Evolutionary conservation across 768 basidiomycete species (phyloP).

Genomic region (Suillus hirtellus): DNA sequence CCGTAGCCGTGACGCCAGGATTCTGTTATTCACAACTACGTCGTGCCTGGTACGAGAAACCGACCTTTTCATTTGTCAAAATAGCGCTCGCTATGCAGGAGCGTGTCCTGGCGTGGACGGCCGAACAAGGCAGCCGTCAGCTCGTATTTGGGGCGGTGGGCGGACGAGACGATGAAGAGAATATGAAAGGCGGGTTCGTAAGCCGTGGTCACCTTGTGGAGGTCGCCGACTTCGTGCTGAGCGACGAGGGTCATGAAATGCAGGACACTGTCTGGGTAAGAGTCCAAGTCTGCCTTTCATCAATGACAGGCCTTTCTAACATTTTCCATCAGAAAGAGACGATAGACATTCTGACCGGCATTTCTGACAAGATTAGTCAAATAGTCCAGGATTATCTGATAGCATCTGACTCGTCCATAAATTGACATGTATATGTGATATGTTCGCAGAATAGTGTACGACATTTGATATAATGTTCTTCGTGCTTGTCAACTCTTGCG

Average conservation of each 20-base stretch:
- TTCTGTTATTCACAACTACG: conserved; percentile 31
- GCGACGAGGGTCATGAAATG: conserved; percentile 28
- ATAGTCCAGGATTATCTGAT: conserved; percentile 19
- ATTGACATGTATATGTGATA: not conserved
- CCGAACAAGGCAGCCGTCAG: conserved; percentile 37
- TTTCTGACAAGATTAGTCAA: conserved; percentile 15
- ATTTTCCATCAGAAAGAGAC: conserved; percentile 19
- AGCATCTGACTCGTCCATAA: not conserved
- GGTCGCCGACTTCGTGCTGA: conserved; percentile 35
- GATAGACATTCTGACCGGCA: conserved; percentile 20
- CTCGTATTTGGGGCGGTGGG: conserved; percentile 34
- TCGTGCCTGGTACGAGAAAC: conserved; percentile 1
- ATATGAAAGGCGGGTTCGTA: conserved; percentile 26
- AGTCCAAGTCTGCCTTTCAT: conserved; percentile 6
- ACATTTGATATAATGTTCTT: not conserved
- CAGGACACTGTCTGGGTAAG: conserved; percentile 38
- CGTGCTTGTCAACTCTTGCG: not conserved
- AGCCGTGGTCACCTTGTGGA: conserved; percentile 18
- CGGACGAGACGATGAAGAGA: conserved; percentile 21
- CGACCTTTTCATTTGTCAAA: not conserved
- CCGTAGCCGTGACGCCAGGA: conserved; percentile 31
- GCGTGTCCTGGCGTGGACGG: conserved; percentile 18
- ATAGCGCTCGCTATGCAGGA: conserved; percentile 11
- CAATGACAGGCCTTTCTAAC: not conserved
- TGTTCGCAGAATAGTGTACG: too few species aligned